phyloP scores from a whole-genome alignment of 2,329 filamentous ascomycete genomes.

The Aspergillus pseudoviridinutans region DNA sequence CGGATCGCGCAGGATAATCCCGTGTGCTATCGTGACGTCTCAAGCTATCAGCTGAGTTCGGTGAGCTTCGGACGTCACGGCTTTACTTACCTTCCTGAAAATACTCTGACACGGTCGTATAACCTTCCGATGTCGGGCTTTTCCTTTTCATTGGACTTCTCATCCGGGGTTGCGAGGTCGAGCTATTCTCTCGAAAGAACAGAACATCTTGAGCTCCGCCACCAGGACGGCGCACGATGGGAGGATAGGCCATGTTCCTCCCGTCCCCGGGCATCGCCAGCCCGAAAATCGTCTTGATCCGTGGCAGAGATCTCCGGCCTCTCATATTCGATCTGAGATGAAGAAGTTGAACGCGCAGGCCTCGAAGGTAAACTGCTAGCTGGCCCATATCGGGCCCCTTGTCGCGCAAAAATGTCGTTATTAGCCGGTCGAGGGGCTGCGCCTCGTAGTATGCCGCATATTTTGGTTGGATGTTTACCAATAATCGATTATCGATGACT shows the following conservation, averaged over 20 bases:
- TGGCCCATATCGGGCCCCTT: background rate
- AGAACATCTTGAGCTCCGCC: constrained; percentile 1
- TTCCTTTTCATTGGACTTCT: background rate
- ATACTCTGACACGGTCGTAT: constrained; percentile 18
- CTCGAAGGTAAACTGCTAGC: background rate
- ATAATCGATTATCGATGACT: too few species aligned
- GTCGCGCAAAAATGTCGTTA: background rate
- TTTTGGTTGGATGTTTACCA: background rate
- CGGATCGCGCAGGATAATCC: constrained; percentile 26
- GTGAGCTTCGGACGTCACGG: too few species aligned
- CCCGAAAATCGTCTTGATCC: background rate
- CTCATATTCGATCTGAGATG: constrained; percentile 1
- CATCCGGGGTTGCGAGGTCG: background rate
- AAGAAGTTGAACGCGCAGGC: background rate
- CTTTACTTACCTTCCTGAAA: constrained; percentile 16
- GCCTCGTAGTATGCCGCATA: background rate
- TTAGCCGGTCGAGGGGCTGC: background rate
- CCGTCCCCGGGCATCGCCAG: constrained; percentile 3
- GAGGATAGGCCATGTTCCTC: background rate
- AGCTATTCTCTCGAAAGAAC: background rate
- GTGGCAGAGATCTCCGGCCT: background rate
- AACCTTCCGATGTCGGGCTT: constrained; percentile 4
- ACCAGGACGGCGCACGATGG: background rate
- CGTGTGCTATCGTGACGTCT: constrained; percentile 25
- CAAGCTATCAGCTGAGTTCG: background rate